A percentile compares a stretch with the other conserved stretches of the same genome.
phyloP scores from a whole-genome alignment of 441 rosid species.

The Bruguiera hainesii region DNA sequence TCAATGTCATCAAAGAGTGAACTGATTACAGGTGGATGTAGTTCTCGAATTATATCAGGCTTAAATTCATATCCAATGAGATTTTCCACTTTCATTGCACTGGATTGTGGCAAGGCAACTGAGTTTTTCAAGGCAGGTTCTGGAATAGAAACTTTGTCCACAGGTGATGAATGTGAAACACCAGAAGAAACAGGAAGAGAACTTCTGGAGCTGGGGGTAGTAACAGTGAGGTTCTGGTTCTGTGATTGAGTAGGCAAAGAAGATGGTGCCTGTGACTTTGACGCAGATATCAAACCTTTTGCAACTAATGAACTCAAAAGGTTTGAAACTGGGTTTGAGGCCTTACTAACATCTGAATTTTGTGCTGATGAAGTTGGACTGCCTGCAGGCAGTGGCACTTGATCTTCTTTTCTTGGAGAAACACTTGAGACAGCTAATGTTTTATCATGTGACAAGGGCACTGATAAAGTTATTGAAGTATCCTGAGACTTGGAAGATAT shows the following conservation, averaged over 20 bases:
- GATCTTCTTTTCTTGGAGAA: constrained; percentile 42
- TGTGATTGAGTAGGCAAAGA: constrained; percentile 7
- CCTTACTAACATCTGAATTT: constrained; percentile 41
- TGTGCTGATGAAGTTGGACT: constrained; percentile 40
- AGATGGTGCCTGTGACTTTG: constrained; percentile 52
- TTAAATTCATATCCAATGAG: constrained; percentile 77
- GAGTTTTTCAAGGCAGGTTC: constrained; percentile 36
- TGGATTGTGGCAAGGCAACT: constrained; percentile 26
- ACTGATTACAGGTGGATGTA: constrained; percentile 68
- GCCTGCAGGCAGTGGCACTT: constrained; percentile 39
- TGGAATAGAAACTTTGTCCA: constrained; percentile 29
- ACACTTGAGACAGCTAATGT: constrained; percentile 21
- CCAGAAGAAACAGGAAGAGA: constrained; percentile 30
- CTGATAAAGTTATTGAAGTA: constrained; percentile 28
- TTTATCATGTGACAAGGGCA: constrained; percentile 28
- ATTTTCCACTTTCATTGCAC: constrained; percentile 30
- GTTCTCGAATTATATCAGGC: constrained; percentile 71
- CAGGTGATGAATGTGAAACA: constrained; percentile 24
- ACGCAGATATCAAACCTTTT: constrained; percentile 87
- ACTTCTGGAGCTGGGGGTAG: neutral
- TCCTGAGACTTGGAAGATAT: constrained; percentile 34
- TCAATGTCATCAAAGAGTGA: constrained; percentile 61
- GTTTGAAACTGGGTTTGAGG: constrained; percentile 60
- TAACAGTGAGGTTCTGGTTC: neutral
- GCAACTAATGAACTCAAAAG: constrained; percentile 88